Evolutionary conservation across 768 basidiomycete species (phyloP).

Genomic region (Gymnopilus dilepis): DNA sequence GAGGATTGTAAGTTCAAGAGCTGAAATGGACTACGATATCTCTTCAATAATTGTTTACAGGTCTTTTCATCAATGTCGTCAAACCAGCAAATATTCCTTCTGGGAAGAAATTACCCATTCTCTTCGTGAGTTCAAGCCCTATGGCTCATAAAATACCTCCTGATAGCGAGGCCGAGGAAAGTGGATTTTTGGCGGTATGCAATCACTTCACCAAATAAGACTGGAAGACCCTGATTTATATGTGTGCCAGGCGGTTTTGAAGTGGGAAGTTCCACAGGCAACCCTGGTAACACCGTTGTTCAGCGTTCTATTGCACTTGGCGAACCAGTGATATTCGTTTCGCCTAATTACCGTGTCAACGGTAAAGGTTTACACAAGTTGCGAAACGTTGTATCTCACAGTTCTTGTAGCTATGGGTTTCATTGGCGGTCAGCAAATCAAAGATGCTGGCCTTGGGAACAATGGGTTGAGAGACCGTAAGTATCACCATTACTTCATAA

Average conservation of each 20-base stretch:
- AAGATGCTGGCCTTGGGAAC: slow-evolving; percentile 48
- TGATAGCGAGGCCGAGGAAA: slow-evolving; percentile 15
- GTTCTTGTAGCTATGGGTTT: slow-evolving; percentile 41
- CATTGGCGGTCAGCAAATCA: slow-evolving; percentile 43
- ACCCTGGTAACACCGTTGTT: slow-evolving; percentile 33
- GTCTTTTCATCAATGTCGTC: slow-evolving; percentile 50
- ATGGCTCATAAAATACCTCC: too few species aligned
- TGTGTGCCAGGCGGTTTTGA: slow-evolving; percentile 34
- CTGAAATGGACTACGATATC: too few species aligned
- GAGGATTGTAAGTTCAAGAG: slow-evolving; percentile 41
- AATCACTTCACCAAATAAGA: neutral
- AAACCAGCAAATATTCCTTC: slow-evolving; percentile 32
- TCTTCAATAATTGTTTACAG: too few species aligned
- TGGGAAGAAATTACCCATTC: slow-evolving; percentile 42
- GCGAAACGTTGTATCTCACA: neutral
- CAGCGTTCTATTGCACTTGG: slow-evolving; percentile 35
- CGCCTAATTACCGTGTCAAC: slow-evolving; percentile 43
- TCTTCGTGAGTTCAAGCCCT: too few species aligned
- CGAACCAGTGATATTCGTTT: slow-evolving; percentile 43
- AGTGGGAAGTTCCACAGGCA: slow-evolving; percentile 30
- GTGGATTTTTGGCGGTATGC: slow-evolving; percentile 40
- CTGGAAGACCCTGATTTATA: neutral
- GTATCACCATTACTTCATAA: slow-evolving; percentile 22
- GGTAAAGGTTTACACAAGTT: slow-evolving; percentile 25
- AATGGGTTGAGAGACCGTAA: slow-evolving; percentile 56